phyloP scores from a whole-genome alignment of 2,329 filamentous ascomycete species.

The Pezicula carpinea region DNA sequence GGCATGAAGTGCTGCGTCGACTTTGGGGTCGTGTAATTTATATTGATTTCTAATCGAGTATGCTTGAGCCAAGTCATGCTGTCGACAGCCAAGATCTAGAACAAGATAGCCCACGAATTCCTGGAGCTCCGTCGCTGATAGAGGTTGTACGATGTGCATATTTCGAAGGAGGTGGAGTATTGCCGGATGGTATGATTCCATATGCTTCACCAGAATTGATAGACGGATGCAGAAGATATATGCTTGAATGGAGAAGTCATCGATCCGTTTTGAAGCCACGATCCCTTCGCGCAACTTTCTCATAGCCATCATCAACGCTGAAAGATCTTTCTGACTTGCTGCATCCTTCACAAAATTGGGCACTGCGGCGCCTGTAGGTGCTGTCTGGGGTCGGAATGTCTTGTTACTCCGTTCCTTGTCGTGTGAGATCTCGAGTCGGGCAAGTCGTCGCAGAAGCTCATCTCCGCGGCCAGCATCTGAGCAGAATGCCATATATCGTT shows the following conservation, averaged over 20 bases:
- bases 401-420: conserved; percentile 16
- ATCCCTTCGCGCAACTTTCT: conserved; percentile 91
- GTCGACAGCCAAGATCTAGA: conserved; percentile 83
- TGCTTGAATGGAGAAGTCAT: conserved; percentile 79
- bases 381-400: conserved; percentile 14
- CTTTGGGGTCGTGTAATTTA: conserved; percentile 57
- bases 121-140: conserved; percentile 67
- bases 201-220: conserved; percentile 74
- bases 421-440: conserved; percentile 40
- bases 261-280: conserved; percentile 68
- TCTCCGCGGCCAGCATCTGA: conserved; percentile 66
- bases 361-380: conserved; percentile 7
- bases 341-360: conserved; percentile 10
- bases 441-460: conserved; percentile 71
- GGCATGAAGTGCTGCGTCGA: conserved; percentile 65
- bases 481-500: conserved; percentile 87
- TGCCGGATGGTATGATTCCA: conserved; percentile 86
- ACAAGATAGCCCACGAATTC: conserved; percentile 80
- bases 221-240: conserved; percentile 90
- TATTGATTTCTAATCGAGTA: conserved; percentile 61
- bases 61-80: conserved; percentile 69
- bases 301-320: conserved; percentile 74
- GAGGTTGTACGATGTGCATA: conserved; percentile 63
- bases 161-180: conserved; percentile 71
- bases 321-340: conserved; percentile 51